These are phyloP conservation scores for Buxus sempervirens DNA, from an alignment of 164 flowering plant species.

Conservation along the genomic window DNA sequence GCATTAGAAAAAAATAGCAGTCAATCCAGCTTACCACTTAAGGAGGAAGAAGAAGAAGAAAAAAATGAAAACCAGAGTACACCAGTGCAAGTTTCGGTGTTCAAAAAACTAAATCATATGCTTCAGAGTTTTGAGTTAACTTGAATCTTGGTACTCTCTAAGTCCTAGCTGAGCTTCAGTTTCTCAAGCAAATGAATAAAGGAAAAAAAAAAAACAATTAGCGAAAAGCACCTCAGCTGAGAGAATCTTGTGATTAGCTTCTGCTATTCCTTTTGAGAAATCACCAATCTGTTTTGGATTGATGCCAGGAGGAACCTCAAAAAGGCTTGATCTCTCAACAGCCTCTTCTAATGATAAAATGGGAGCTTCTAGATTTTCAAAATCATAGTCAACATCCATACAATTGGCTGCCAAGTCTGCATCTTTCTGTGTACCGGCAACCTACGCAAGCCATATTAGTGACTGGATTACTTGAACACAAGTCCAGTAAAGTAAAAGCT, in stretches of 20 bases:
- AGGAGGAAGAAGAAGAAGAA: too few relatives aligned
- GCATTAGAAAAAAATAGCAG: not conserved
- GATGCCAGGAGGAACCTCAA: conserved; percentile 62
- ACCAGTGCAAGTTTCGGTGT: too few relatives aligned
- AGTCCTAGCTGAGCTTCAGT: too few relatives aligned
- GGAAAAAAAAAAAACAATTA: not conserved
- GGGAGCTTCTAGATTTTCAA: conserved; percentile 60
- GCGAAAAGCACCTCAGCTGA: conserved; percentile 63
- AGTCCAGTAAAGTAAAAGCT: not conserved
- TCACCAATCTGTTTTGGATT: conserved; percentile 63
- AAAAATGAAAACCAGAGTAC: not conserved
- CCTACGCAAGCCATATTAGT: conserved; percentile 32
- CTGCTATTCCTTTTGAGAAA: conserved; percentile 72
- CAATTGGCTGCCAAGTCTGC: conserved; percentile 75
- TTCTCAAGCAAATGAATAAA: too few relatives aligned
- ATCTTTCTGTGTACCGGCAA: conserved; percentile 77
- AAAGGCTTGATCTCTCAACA: conserved; percentile 72
- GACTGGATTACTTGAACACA: not conserved
- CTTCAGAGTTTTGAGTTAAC: too few relatives aligned
- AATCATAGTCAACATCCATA: conserved; percentile 64
- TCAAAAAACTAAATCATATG: not conserved
- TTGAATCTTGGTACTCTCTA: too few relatives aligned
- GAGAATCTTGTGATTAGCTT: conserved; percentile 77
- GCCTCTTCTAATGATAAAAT: conserved; percentile 93
- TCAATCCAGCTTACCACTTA: too few relatives aligned